Percentiles rank a stretch among this genome's conserved stretches.
phyloP scores from a whole-genome alignment of 2,329 filamentous ascomycete genomes.

The Xylaria sp. region DNA sequence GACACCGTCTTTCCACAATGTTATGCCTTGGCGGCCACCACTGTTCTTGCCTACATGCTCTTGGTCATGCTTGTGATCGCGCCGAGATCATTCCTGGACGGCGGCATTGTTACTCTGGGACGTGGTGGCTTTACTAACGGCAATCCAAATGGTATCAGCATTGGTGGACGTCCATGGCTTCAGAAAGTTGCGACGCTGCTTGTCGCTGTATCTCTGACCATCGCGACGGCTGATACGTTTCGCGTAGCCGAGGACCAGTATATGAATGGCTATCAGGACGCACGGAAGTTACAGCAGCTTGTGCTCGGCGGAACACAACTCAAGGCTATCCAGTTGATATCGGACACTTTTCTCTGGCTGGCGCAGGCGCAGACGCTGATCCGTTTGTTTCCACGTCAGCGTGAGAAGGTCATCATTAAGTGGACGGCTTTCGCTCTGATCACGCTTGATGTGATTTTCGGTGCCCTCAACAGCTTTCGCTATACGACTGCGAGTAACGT shows the following conservation, averaged over 20 bases:
- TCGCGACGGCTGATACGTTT: constrained; percentile 90
- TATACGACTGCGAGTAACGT: constrained; percentile 48
- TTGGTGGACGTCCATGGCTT: constrained; percentile 88
- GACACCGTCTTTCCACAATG: constrained; percentile 88
- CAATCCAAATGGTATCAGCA: constrained; percentile 71
- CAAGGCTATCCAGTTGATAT: constrained; percentile 85
- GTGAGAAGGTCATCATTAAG: constrained; percentile 97
- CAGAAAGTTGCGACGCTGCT: constrained; percentile 75
- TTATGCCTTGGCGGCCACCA: constrained; percentile 87
- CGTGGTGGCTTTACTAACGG: constrained; percentile 80
- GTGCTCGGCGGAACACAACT: constrained; percentile 83
- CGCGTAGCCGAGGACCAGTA: constrained; percentile 79
- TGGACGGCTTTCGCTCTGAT: constrained; percentile 97
- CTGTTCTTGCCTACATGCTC: constrained; percentile 84
- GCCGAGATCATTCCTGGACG: constrained; percentile 86
- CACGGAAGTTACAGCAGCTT: constrained; percentile 64
- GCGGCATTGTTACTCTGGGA: constrained; percentile 74
- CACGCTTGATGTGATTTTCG: constrained; percentile 83
- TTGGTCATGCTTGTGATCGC: constrained; percentile 93
- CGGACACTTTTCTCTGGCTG: constrained; percentile 93
- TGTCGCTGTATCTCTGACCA: constrained; percentile 79
- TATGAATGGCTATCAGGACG: constrained; percentile 71
- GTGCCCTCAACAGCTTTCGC: constrained; percentile 80
- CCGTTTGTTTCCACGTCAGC: constrained; percentile 88
- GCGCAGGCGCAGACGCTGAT: constrained; percentile 97